Base-by-base conservation (phyloP, 108 stramenopile species). In the Stephanodiscus minutulus region DNA sequence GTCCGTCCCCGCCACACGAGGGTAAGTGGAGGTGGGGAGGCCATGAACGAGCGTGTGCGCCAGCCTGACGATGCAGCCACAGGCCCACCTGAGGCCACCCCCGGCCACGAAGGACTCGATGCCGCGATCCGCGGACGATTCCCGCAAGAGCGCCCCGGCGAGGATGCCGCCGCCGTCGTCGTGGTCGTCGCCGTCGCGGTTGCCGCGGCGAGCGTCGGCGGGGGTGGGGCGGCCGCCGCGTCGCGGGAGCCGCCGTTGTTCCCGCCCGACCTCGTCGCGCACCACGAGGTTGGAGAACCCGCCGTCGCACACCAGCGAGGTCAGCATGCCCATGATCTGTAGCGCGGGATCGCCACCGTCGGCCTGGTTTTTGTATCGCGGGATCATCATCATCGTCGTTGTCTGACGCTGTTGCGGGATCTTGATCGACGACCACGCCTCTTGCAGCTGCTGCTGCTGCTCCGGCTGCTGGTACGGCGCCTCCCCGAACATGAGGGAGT, bases 31-130 rank as follows among this genome's bases (percentile, higher is more conserved):
- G 31, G n/a, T n/a, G n/a, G 27, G 8, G 15, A 36, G 35, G 20
- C 66, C 78, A 25, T 75, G 54, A 61, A 74, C 78, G 49, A 79
- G 39, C 46, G 70, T 47, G 33, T 63, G 78, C 13, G 50, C 73
- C 39, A 79, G 47, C 61, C 78, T 64, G 11, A 80, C 24, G 15
- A 80, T 80, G 13, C 68, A 25, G 3, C 63, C 79, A 43, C 69
- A 72, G 0, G 58, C 75, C 76, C 75, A 81, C 52, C 80, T 48
- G 46, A 81, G 50, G 3, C 79, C 79, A 21, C 79, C 70, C 25
- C 61, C 35, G n/a, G 79, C 79, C 4, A 79, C 78, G 59, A 81
- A 81, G 15, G 69, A 58, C 46, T 81, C 79, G 18, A 81, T 76
- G 37, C 79, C 59, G 36, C 15, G 43, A 24, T 60, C n/a, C 17